Percentiles rank a stretch among this genome's conserved stretches.
phyloP scores from a whole-genome alignment of 202 grass and related monocot species.

The Schoenoplectus triqueter region DNA sequence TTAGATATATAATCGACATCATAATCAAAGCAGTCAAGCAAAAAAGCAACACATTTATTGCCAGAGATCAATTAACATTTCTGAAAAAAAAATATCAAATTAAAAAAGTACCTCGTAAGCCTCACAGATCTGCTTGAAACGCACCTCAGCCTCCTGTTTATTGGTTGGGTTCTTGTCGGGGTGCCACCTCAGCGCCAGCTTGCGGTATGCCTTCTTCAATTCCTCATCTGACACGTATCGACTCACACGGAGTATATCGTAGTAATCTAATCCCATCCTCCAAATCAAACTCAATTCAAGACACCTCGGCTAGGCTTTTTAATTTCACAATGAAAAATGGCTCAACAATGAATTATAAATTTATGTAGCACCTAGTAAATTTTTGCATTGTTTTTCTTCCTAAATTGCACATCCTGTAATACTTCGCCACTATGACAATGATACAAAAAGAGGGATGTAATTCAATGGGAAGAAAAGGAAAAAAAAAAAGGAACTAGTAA shows the following conservation, averaged over 20 bases:
- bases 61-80: constrained; percentile 1
- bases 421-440: background rate
- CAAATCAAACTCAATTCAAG: constrained; percentile 11
- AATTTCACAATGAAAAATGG: background rate
- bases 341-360: background rate
- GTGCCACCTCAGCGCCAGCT: constrained; percentile 67
- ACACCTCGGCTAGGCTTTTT: background rate
- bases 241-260: constrained; percentile 53
- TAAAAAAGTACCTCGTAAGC: constrained; percentile 49
- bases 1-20: constrained; percentile 8
- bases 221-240: constrained; percentile 49
- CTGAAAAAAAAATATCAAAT: background rate
- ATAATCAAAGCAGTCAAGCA: background rate
- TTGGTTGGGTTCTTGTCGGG: constrained; percentile 55
- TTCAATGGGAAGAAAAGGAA: background rate
- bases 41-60: background rate
- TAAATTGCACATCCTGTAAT: background rate
- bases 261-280: constrained; percentile 56
- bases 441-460: background rate
- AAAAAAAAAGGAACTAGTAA: background rate
- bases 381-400: background rate
- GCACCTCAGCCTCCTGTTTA: constrained; percentile 50
- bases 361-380: background rate
- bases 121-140: constrained; percentile 63
- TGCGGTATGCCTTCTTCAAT: constrained; percentile 53